phyloP scores from a whole-genome alignment of 495 filamentous ascomycete genomes.

The Echria macrotheca region DNA sequence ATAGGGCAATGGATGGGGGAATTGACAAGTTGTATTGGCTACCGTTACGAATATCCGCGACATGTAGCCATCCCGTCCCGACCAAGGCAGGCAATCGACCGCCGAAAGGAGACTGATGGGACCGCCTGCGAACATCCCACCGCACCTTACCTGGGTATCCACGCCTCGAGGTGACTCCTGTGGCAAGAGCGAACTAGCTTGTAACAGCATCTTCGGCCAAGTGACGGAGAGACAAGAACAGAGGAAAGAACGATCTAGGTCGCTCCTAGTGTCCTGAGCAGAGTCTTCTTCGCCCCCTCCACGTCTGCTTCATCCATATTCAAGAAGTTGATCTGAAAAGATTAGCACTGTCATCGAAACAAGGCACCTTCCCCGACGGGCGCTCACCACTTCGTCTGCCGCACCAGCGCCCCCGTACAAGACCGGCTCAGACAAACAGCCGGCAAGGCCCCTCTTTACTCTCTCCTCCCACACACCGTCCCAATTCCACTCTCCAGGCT shows the following conservation, averaged over 20 bases:
- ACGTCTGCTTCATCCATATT: slow-evolving; percentile 58
- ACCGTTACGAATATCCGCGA: too few species aligned
- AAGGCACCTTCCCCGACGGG: not conserved
- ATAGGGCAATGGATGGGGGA: too few species aligned
- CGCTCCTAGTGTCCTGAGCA: slow-evolving; percentile 47
- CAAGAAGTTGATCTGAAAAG: slow-evolving; percentile 60
- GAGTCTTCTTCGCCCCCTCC: slow-evolving; percentile 53
- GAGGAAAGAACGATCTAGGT: not conserved
- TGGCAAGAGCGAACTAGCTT: too few species aligned
- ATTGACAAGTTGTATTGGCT: too few species aligned
- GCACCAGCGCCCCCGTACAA: slow-evolving; percentile 60
- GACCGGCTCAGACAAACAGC: slow-evolving; percentile 69
- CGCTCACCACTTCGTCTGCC: slow-evolving; percentile 63
- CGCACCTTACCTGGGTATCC: too few species aligned
- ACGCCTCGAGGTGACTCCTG: too few species aligned
- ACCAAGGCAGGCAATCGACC: too few species aligned
- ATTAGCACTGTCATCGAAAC: not conserved
- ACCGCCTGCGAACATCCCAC: too few species aligned
- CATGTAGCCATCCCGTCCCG: too few species aligned
- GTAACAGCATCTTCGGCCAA: too few species aligned
- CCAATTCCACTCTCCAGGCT: slow-evolving; percentile 88
- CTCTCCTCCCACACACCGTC: slow-evolving; percentile 89
- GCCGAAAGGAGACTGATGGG: too few species aligned
- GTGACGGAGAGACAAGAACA: too few species aligned
- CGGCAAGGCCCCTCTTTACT: slow-evolving; percentile 67